These are phyloP conservation scores for Fusarium sp. DNA, from an alignment of 2,329 filamentous ascomycete genomes.

Conservation along the genomic window DNA sequence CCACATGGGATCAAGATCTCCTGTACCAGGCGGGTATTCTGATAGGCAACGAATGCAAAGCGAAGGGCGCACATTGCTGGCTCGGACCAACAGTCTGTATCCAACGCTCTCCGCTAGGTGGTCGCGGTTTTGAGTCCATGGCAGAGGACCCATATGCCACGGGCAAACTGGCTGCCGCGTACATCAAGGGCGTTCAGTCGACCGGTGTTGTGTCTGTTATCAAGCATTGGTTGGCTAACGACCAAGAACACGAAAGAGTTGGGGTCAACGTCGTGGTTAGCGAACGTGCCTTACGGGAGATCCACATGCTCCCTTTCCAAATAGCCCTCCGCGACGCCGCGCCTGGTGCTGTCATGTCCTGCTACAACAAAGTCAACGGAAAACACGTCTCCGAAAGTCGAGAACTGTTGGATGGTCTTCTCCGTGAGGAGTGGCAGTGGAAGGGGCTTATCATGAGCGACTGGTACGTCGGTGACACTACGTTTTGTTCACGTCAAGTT, in stretches of 20 bases:
- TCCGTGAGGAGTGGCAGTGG: conserved; percentile 54
- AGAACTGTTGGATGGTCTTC: conserved; percentile 45
- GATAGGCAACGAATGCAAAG: conserved; percentile 13
- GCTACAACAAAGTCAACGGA: conserved; percentile 55
- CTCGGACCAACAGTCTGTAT: conserved; percentile 9
- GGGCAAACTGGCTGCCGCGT: not conserved
- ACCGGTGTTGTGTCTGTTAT: not conserved
- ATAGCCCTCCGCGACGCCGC: conserved; percentile 49
- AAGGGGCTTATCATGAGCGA: conserved; percentile 55
- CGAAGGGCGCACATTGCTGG: conserved; percentile 15
- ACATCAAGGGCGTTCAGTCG: conserved; percentile 8
- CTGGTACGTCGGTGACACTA: conserved; percentile 44
- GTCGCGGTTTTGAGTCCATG: conserved; percentile 12
- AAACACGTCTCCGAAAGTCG: conserved; percentile 40
- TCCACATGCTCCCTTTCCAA: conserved; percentile 54
- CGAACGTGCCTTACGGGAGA: conserved; percentile 30
- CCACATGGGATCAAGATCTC: conserved; percentile 25
- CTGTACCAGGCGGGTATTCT: conserved; percentile 10
- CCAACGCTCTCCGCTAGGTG: conserved; percentile 4
- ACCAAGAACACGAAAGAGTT: conserved; percentile 8
- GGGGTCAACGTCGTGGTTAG: not conserved
- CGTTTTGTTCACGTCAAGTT: too few species aligned
- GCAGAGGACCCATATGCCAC: conserved; percentile 8
- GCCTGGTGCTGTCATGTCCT: conserved; percentile 54
- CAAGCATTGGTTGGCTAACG: conserved; percentile 15